Evolutionary conservation across 805 yeast species (phyloP).

Genomic region (Barnettozyma populi): DNA sequence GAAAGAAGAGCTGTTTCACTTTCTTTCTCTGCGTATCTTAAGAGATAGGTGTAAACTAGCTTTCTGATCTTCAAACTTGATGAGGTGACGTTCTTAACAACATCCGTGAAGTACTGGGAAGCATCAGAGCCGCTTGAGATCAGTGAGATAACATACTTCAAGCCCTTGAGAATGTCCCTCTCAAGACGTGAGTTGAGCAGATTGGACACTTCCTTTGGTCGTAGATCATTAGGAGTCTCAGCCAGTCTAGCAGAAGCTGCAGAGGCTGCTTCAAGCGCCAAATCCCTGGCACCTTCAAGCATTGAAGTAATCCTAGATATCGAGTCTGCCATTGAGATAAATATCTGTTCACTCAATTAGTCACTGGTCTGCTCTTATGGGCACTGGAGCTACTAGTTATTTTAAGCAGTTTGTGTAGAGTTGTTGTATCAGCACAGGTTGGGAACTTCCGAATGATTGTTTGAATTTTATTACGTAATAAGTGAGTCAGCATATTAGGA

Average conservation of each 20-base stretch:
- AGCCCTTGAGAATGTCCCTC: constrained; percentile 54
- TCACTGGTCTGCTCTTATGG: neutral
- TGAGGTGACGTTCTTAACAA: constrained; percentile 81
- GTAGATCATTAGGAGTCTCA: constrained; percentile 51
- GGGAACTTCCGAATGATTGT: too few species aligned
- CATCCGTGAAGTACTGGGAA: constrained; percentile 65
- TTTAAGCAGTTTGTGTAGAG: too few species aligned
- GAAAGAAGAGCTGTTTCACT: constrained; percentile 88
- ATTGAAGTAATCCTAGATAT: constrained; percentile 60
- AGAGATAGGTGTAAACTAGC: constrained; percentile 69
- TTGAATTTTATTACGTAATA: too few species aligned
- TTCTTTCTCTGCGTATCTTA: constrained; percentile 72
- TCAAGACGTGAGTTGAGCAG: constrained; percentile 65
- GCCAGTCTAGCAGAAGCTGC: constrained; percentile 64
- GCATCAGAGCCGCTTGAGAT: constrained; percentile 36
- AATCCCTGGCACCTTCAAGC: constrained; percentile 72
- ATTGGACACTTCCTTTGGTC: constrained; percentile 61
- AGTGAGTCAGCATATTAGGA: too few species aligned
- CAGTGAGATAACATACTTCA: constrained; percentile 48
- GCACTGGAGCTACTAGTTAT: neutral
- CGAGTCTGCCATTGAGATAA: constrained; percentile 44
- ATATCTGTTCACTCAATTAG: too few species aligned
- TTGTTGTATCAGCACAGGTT: too few species aligned
- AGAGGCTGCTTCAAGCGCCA: constrained; percentile 79
- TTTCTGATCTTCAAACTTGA: constrained; percentile 57